Evolutionary conservation across 306 rosid genomes (phyloP), one percentile per base, ranked within the genome.

Genomic region (Comarum palustre): DNA sequence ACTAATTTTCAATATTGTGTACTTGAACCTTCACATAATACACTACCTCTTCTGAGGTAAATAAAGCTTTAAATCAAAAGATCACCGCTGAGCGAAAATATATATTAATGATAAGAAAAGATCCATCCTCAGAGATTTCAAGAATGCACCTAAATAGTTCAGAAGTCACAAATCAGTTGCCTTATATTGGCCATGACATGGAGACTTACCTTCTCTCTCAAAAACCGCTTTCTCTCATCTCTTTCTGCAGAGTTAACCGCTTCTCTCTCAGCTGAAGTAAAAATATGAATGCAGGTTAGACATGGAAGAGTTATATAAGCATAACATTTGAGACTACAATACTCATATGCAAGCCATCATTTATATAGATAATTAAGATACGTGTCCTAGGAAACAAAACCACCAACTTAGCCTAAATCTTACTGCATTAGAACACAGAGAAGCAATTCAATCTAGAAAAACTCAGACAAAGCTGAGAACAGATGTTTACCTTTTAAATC

Each of bases 221-320:
- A 80, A 16, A 75, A 87, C 45, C 73, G 87, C 32, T 93, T 93
- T 75, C 98, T 89, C 86, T 93, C 98, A 12, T 96, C 94, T 82
- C 96, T 82, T 87, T 93, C 98, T 6, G 96, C 97, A 54, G 97
- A 97, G 86, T 84, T 85, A 59, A 93, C 96, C 2, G 97, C 90
- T 85, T 93, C 98, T 48, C 96, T 79, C 80, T 93, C 98, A 24
- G 96, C 98, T 93, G 88, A 86, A 84, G 58, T 68, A 66, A 39
- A 59, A 68, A 34, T 68, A 75, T 59, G 39, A 22, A 25, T 34
- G 41, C 52, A 17, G 39, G 71, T 66, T 72, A 72, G 34, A 12
- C 13, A 22, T 42, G 41, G 62, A 46, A 51, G n/a, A 32, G 16
- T 34, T 3, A 13, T 47, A 70, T 14, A 52, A 39, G 52, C 17